Evolutionary conservation across 2,329 filamentous ascomycete genomes (phyloP).

Genomic region (Penicillium sp.): DNA sequence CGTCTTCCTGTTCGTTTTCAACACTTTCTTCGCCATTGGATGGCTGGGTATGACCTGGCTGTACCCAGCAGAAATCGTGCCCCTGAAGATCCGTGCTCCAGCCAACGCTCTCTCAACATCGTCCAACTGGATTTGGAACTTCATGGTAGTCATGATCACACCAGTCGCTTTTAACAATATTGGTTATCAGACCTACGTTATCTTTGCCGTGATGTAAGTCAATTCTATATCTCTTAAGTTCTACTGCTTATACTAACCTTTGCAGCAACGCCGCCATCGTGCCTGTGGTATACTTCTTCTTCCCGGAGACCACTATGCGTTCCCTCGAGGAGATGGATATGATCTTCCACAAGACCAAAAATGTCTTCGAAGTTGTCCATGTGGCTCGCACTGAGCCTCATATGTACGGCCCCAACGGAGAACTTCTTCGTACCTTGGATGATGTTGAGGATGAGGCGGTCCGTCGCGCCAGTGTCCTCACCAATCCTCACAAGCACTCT

Average conservation of each 20-base stretch:
- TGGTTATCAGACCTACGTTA: conserved; percentile 60
- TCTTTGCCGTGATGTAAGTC: conserved; percentile 58
- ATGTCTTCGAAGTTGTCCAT: conserved; percentile 54
- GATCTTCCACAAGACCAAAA: conserved; percentile 63
- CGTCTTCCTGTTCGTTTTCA: conserved; percentile 64
- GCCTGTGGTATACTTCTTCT: conserved; percentile 64
- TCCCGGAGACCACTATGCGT: conserved; percentile 63
- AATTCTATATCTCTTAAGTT: neutral
- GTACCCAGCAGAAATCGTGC: conserved; percentile 54
- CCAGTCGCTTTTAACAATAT: conserved; percentile 64
- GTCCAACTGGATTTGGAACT: conserved; percentile 66
- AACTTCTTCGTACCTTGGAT: conserved; percentile 59
- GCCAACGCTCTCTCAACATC: conserved; percentile 68
- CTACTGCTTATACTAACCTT: conserved; percentile 10
- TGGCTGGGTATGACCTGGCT: conserved; percentile 67
- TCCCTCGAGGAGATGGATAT: conserved; percentile 72
- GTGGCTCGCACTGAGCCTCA: conserved; percentile 57
- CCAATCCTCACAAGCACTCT: conserved; percentile 18
- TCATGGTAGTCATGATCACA: conserved; percentile 70
- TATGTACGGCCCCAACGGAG: conserved; percentile 62
- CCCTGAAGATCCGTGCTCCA: conserved; percentile 63
- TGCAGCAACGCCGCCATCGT: conserved; percentile 58
- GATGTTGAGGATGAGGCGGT: conserved; percentile 47
- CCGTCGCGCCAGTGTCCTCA: conserved; percentile 36
- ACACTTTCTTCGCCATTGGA: conserved; percentile 68